Evolutionary conservation across 1,139 yeast species (phyloP), one percentile per base, ranked within the genome.

Genomic region (Magnusiomyces tetraspermus): DNA sequence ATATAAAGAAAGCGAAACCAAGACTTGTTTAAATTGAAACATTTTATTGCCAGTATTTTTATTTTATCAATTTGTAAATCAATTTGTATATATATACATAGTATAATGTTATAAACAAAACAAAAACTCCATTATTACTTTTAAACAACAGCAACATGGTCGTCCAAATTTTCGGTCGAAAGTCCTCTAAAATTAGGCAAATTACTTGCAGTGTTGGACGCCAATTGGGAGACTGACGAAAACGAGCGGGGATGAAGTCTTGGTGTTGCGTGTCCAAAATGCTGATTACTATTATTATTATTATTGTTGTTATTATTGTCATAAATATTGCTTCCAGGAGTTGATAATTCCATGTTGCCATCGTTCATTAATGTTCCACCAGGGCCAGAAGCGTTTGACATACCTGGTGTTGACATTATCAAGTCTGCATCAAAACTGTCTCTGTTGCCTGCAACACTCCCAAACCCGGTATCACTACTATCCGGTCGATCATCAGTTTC

Each of bases 151-250:
- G 49, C 51, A 11, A 45, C 23, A 37, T 26, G 37, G 24, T 51
- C 53, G 15, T 36, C 44, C 1, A 33, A 21, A 2, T 37, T 47
- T 2, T 51, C 46, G 2, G 50, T 31, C 33, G 51, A 31, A 40
- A 48, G 10, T 36, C 48, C 8, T 47, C 49, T 21, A 44, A 22
- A 28, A 13, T 10, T 21, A 13, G 53, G 53, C 38, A 51, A 17
- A 24, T 46, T 51, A 3, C 42, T 51, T 13, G 52, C 57, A n/a
- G 57, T 54, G 38, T 54, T 54, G 1, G 57, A 54, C 21, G 57
- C 57, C 3, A 54, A 44, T 37, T 54, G 57, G 45, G 54, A 51
- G 4, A 49, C 53, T 1, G 54, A 49, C 17, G 54, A 51, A 47
- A 48, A 54, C 3, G 57, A 49, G 4, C 57, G 46, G 11, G 57